Conservation (phyloP, 192 early-diverging fungal species). For the Glomus cerebriforme region DNA sequence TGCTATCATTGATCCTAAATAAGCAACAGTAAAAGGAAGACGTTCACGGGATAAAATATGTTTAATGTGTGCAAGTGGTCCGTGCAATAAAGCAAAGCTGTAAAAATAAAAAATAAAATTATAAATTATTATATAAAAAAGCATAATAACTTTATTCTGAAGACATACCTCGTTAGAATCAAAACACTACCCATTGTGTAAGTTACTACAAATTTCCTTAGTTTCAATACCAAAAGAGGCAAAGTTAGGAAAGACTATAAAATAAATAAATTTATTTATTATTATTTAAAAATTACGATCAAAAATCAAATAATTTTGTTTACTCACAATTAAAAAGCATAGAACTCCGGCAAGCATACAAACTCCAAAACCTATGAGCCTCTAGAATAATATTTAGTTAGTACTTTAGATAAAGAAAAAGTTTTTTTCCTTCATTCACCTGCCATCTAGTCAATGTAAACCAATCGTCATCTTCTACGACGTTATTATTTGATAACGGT, state of each 20-base stretch:
- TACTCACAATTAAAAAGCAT: slow-evolving; percentile 52
- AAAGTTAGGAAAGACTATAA: slow-evolving; percentile 54
- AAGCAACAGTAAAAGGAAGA: slow-evolving; percentile 76
- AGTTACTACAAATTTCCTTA: slow-evolving; percentile 77
- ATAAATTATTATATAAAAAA: neutral
- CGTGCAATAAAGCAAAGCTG: slow-evolving; percentile 80
- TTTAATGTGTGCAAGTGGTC: slow-evolving; percentile 76
- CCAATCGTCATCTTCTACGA: slow-evolving; percentile 42
- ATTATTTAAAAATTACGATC: slow-evolving; percentile 1
- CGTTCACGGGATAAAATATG: slow-evolving; percentile 81
- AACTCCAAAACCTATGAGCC: slow-evolving; percentile 55
- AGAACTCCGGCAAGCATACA: slow-evolving; percentile 49
- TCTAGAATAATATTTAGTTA: slow-evolving; percentile 35
- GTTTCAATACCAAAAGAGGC: slow-evolving; percentile 62
- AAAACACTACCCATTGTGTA: slow-evolving; percentile 71
- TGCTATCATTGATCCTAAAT: slow-evolving; percentile 79
- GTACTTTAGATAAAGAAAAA: too few species aligned
- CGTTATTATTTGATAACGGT: slow-evolving; percentile 36
- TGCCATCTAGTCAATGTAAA: slow-evolving; percentile 46
- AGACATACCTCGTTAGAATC: slow-evolving; percentile 38
- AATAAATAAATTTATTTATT: neutral
- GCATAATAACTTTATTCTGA: neutral
- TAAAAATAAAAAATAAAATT: slow-evolving; percentile 27
- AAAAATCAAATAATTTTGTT: neutral
- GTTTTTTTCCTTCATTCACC: too few species aligned